phyloP scores from a whole-genome alignment of 768 basidiomycete genomes.

The Suillus brevipes region DNA sequence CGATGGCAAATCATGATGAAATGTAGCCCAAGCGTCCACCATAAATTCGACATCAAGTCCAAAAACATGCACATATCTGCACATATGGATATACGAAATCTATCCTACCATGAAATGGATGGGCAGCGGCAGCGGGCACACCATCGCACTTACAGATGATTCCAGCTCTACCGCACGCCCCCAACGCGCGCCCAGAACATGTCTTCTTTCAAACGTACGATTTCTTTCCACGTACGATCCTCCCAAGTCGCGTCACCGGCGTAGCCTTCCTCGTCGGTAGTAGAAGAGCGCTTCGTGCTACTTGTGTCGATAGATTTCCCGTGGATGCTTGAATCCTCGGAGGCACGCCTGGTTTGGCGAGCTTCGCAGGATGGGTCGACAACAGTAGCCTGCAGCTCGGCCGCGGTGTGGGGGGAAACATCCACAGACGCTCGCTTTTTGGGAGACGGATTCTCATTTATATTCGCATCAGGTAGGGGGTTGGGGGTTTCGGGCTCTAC shows the following conservation, averaged over 20 bases:
- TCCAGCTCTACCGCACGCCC: conserved; percentile 34
- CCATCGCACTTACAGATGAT: background rate
- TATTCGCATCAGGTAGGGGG: background rate
- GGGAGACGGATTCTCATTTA: background rate
- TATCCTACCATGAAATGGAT: background rate
- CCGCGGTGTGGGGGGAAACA: background rate
- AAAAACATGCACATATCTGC: background rate
- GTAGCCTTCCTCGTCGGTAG: conserved; percentile 41
- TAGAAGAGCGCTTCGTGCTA: conserved; percentile 27
- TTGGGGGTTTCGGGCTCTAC: background rate
- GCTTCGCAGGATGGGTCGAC: background rate
- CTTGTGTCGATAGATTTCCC: conserved; percentile 22
- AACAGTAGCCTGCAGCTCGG: background rate
- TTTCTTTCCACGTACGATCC: conserved; percentile 81
- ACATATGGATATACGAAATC: background rate
- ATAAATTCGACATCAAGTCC: background rate
- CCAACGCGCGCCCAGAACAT: conserved; percentile 89
- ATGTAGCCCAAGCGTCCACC: background rate
- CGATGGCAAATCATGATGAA: background rate
- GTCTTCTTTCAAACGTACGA: conserved; percentile 70
- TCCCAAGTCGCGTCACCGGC: conserved; percentile 79
- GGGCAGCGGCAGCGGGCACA: background rate
- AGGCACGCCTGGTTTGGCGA: background rate
- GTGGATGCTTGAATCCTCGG: conserved; percentile 8
- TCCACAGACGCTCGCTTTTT: background rate